Evolutionary conservation across 257 asterid species (phyloP).

Genomic region (Pogostemon cablin): DNA sequence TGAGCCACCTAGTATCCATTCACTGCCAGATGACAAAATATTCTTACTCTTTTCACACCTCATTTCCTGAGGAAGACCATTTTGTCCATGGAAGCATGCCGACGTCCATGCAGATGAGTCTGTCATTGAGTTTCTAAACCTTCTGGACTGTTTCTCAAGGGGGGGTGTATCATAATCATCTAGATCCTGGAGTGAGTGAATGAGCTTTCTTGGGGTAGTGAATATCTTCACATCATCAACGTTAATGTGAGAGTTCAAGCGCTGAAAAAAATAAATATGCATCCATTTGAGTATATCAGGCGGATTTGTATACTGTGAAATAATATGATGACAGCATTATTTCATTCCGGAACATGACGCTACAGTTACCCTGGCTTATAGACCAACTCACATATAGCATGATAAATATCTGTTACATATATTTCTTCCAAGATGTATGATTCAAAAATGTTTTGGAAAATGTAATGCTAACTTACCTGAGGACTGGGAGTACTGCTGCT

Average conservation of each 20-base stretch:
- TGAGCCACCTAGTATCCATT: slow-evolving; percentile 42
- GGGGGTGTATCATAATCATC: slow-evolving; percentile 43
- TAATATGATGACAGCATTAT: neutral
- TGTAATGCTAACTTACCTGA: slow-evolving; percentile 46
- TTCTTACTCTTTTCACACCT: slow-evolving; percentile 31
- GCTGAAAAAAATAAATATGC: slow-evolving; percentile 52
- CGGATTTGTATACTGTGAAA: neutral
- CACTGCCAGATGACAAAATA: slow-evolving; percentile 36
- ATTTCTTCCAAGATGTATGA: slow-evolving; percentile 2
- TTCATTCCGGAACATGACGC: neutral
- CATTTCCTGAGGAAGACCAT: slow-evolving; percentile 31
- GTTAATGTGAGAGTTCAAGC: slow-evolving; percentile 55
- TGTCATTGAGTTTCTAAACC: slow-evolving; percentile 47
- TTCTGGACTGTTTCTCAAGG: slow-evolving; percentile 46
- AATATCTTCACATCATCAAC: slow-evolving; percentile 69
- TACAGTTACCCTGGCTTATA: neutral
- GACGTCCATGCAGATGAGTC: slow-evolving; percentile 49
- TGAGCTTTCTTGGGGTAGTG: slow-evolving; percentile 85
- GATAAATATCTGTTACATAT: neutral
- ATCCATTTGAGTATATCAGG: neutral
- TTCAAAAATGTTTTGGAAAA: slow-evolving; percentile 24
- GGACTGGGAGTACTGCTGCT: slow-evolving; percentile 78
- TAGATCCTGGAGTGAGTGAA: slow-evolving; percentile 79
- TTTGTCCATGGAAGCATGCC: slow-evolving; percentile 39
- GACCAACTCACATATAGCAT: neutral